Evolutionary conservation across 495 filamentous ascomycete species (phyloP).

Genomic region (Penicillium bovifimosum): DNA sequence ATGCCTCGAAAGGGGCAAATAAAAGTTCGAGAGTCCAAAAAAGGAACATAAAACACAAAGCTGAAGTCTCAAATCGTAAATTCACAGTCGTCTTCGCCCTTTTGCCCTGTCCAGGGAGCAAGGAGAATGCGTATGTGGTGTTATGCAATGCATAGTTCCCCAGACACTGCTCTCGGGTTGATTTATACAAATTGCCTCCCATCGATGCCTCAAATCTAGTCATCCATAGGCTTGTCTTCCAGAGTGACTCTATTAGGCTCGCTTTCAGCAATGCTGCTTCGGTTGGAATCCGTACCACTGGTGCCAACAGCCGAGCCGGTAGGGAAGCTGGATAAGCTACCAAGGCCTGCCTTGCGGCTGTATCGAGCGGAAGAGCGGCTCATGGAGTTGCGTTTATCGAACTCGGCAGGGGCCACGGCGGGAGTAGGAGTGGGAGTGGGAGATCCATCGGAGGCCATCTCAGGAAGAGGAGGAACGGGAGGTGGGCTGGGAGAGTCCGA

Average conservation of each 20-base stretch:
- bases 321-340: conserved; percentile 41
- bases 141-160: neutral
- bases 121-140: neutral
- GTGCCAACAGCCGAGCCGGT: conserved; percentile 20
- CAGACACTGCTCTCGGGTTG: neutral
- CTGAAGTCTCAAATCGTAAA: neutral
- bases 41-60: neutral
- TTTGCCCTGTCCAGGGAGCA: neutral
- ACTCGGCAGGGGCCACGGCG: conserved; percentile 23
- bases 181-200: conserved; percentile 10
- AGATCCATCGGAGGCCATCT: conserved; percentile 33
- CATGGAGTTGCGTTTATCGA: conserved; percentile 47
- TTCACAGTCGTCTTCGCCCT: conserved; percentile 1
- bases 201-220: conserved; percentile 36
- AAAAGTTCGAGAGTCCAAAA: conserved; percentile 15
- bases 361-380: conserved; percentile 28
- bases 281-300: conserved; percentile 38
- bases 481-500: conserved; percentile 29
- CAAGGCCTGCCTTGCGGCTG: conserved; percentile 38
- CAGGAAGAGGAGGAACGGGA: conserved; percentile 27
- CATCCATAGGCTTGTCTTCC: conserved; percentile 80
- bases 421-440: conserved; percentile 37
- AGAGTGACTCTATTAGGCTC: conserved; percentile 65
- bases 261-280: conserved; percentile 41
- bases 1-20: conserved; percentile 1